Evolutionary conservation across 805 yeast genomes (phyloP).

Genomic region (Candida stauntonica): DNA sequence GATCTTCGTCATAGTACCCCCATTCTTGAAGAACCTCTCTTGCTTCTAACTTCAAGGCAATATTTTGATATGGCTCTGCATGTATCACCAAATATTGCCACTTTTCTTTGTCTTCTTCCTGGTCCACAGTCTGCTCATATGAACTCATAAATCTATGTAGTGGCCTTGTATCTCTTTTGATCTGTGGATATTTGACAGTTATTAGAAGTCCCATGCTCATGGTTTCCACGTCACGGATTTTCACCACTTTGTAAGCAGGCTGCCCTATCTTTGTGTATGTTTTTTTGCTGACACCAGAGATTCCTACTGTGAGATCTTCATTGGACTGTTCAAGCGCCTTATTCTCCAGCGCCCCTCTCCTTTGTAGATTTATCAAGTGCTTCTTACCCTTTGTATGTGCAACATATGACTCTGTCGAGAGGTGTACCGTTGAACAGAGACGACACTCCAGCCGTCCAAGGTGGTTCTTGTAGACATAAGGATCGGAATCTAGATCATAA

Average conservation of each 20-base stretch:
- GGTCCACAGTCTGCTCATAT: constrained; percentile 58
- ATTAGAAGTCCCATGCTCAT: constrained; percentile 61
- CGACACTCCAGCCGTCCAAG: constrained; percentile 83
- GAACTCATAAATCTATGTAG: constrained; percentile 72
- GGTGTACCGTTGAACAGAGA: constrained; percentile 79
- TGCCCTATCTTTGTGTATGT: constrained; percentile 47
- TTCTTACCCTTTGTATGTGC: constrained; percentile 82
- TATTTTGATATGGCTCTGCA: constrained; percentile 88
- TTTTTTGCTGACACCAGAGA: constrained; percentile 19
- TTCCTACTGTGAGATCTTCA: constrained; percentile 14
- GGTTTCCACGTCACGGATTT: constrained; percentile 59
- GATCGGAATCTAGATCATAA: constrained; percentile 56
- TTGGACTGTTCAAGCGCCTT: constrained; percentile 4
- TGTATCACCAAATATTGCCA: constrained; percentile 73
- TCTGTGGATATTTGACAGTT: constrained; percentile 51
- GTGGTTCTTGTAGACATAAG: constrained; percentile 80
- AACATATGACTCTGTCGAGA: constrained; percentile 73
- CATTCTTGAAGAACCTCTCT: constrained; percentile 45
- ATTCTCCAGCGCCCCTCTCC: constrained; percentile 43
- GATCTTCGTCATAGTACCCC: constrained; percentile 72
- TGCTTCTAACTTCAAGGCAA: constrained; percentile 71
- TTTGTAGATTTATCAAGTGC: constrained; percentile 70
- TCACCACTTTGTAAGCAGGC: constrained; percentile 66
- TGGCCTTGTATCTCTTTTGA: constrained; percentile 46
- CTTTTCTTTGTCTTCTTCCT: constrained; percentile 37